phyloP scores from a whole-genome alignment of 805 yeast species.

The Yarrowia bubula region DNA sequence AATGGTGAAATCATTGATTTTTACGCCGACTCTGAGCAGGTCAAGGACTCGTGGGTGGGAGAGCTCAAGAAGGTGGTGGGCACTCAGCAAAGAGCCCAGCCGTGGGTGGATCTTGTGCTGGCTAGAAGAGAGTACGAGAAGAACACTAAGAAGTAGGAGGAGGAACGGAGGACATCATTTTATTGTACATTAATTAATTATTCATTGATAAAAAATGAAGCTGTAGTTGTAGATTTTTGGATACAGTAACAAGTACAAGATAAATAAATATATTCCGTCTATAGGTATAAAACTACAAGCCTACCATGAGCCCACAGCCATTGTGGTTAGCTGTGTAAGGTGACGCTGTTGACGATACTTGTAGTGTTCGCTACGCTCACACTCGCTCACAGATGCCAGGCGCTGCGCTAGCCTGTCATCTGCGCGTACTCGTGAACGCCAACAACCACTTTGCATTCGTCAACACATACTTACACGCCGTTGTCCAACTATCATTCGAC shows the following conservation, averaged over 20 bases:
- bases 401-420: background rate
- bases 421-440: slow-evolving; percentile 55
- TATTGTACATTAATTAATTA: slow-evolving; percentile 19
- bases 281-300: too few species aligned
- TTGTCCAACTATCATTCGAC: slow-evolving; percentile 81
- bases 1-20: slow-evolving; percentile 82
- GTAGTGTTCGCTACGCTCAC: background rate
- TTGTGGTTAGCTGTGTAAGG: too few species aligned
- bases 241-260: too few species aligned
- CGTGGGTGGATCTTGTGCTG: slow-evolving; percentile 32
- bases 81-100: slow-evolving; percentile 16
- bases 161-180: background rate
- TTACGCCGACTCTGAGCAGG: slow-evolving; percentile 70
- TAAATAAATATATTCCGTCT: too few species aligned
- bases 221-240: too few species aligned
- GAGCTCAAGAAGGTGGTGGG: slow-evolving; percentile 44
- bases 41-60: slow-evolving; percentile 64
- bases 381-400: background rate
- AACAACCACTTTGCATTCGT: slow-evolving; percentile 83
- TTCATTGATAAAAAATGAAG: background rate
- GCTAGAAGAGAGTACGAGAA: slow-evolving; percentile 19
- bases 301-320: too few species aligned
- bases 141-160: slow-evolving; percentile 2
- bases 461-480: slow-evolving; percentile 77
- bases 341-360: too few species aligned